Percentiles rank a stretch among this genome's conserved stretches.
These are phyloP conservation scores for Psilocybe cubensis DNA, from an alignment of 768 basidiomycete genomes.

Conservation along the genomic window DNA sequence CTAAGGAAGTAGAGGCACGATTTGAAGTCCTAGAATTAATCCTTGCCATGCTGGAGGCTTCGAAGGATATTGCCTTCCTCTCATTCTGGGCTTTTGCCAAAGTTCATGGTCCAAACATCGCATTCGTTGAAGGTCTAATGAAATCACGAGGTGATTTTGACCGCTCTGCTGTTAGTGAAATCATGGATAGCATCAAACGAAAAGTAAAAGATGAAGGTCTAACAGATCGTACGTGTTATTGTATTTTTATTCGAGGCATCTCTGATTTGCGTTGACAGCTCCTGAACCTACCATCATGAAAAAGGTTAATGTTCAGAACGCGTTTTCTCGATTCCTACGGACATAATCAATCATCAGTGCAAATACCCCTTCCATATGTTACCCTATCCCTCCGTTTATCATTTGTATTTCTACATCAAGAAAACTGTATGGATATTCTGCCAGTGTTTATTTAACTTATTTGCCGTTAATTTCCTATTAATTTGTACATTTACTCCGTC, in stretches of 20 bases:
- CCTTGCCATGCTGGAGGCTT: constrained; percentile 80
- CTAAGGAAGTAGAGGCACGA: constrained; percentile 77
- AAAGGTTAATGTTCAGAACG: constrained; percentile 77
- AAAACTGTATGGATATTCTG: constrained; percentile 19
- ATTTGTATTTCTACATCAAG: constrained; percentile 22
- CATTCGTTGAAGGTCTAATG: constrained; percentile 90
- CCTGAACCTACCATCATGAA: constrained; percentile 90
- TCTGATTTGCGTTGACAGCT: constrained; percentile 45
- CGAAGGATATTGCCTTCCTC: constrained; percentile 87
- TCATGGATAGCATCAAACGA: constrained; percentile 91
- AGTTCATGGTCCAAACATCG: constrained; percentile 89
- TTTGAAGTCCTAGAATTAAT: constrained; percentile 90
- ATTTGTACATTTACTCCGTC: constrained; percentile 39
- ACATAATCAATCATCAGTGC: constrained; percentile 31
- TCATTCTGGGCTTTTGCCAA: constrained; percentile 95
- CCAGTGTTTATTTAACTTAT: constrained; percentile 20
- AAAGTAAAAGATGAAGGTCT: constrained; percentile 91
- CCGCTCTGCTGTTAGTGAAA: constrained; percentile 83
- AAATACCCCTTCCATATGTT: constrained; percentile 5
- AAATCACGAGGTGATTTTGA: constrained; percentile 90
- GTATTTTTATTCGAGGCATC: background rate
- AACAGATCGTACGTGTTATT: constrained; percentile 68
- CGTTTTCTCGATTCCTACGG: constrained; percentile 77
- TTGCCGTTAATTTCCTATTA: constrained; percentile 2
- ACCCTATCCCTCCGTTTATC: constrained; percentile 1